These are phyloP conservation scores for Hylodesmum podocarpum DNA, from an alignment of 306 rosid species.

Conservation along the genomic window DNA sequence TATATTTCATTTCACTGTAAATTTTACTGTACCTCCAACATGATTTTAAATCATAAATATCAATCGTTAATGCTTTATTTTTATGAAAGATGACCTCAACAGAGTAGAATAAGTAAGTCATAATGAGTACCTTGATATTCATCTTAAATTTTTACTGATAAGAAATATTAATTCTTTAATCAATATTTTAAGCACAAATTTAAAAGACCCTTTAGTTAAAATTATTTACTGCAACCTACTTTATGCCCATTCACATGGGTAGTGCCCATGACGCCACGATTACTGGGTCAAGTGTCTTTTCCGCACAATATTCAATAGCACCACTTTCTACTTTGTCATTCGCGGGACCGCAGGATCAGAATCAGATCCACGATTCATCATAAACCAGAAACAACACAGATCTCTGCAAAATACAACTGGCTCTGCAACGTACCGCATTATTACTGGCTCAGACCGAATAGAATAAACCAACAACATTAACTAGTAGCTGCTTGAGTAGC, in stretches of 20 bases:
- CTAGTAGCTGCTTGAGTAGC: not conserved
- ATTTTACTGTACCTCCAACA: too few species aligned
- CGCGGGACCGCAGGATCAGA: conserved; percentile 22
- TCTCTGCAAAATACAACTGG: conserved; percentile 8
- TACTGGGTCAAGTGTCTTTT: not conserved
- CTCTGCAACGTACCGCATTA: not conserved
- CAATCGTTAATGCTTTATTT: too few species aligned
- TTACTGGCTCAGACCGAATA: not conserved
- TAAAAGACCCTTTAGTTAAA: not conserved
- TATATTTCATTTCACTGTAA: too few species aligned
- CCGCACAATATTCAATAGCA: not conserved
- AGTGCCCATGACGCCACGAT: conserved; percentile 39
- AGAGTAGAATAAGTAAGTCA: too few species aligned
- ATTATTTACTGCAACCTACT: not conserved
- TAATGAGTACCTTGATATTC: too few species aligned
- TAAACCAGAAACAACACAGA: not conserved
- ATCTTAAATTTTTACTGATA: too few species aligned
- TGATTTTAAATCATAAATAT: too few species aligned
- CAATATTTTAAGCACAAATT: not conserved
- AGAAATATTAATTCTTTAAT: too few species aligned
- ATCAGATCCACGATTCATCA: not conserved
- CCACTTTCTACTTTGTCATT: conserved; percentile 17
- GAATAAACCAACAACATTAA: not conserved
- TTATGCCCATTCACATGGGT: conserved; percentile 36
- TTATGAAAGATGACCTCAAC: too few species aligned